Percentiles rank a stretch among this genome's conserved stretches.
Conservation (phyloP, 441 rosid species). For the Arabidopsis hybrid region DNA sequence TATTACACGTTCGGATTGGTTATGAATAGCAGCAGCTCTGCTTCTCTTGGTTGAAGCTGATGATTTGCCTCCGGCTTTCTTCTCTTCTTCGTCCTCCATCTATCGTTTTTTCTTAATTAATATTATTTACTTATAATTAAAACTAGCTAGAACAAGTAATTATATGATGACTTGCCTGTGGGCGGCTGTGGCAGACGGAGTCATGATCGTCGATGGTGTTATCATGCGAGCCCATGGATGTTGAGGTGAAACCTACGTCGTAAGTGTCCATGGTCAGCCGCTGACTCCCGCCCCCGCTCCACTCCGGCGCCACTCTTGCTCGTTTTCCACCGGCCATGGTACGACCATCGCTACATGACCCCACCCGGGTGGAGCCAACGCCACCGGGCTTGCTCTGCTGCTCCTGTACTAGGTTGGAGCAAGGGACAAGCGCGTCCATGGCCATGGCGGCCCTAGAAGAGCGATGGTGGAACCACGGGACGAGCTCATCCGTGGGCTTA, state of each 20-base stretch:
- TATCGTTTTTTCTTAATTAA: slow-evolving; percentile 31
- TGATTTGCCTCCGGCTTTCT: slow-evolving; percentile 59
- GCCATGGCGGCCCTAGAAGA: slow-evolving; percentile 36
- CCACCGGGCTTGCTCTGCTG: slow-evolving; percentile 43
- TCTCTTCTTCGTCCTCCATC: slow-evolving; percentile 54
- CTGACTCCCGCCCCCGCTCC: slow-evolving; percentile 74
- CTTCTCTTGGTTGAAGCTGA: slow-evolving; percentile 76
- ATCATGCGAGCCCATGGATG: slow-evolving; percentile 48
- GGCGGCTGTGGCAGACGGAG: slow-evolving; percentile 71
- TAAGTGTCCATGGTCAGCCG: slow-evolving; percentile 63
- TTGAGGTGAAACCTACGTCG: slow-evolving; percentile 61
- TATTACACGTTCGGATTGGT: slow-evolving; percentile 93
- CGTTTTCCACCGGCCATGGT: slow-evolving; percentile 51
- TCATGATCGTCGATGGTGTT: slow-evolving; percentile 67
- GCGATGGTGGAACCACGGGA: slow-evolving; percentile 63
- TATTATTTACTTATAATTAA: neutral
- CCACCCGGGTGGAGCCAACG: slow-evolving; percentile 61
- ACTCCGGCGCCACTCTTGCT: slow-evolving; percentile 56
- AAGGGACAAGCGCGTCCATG: slow-evolving; percentile 43
- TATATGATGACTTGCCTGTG: slow-evolving; percentile 49
- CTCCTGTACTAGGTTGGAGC: slow-evolving; percentile 14
- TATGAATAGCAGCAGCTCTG: slow-evolving; percentile 94
- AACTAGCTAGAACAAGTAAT: neutral
- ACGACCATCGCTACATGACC: slow-evolving; percentile 61
- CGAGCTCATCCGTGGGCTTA: slow-evolving; percentile 47